These are phyloP conservation scores for Flaveria linearis DNA, from an alignment of 129 eudicot species.

Conservation along the genomic window DNA sequence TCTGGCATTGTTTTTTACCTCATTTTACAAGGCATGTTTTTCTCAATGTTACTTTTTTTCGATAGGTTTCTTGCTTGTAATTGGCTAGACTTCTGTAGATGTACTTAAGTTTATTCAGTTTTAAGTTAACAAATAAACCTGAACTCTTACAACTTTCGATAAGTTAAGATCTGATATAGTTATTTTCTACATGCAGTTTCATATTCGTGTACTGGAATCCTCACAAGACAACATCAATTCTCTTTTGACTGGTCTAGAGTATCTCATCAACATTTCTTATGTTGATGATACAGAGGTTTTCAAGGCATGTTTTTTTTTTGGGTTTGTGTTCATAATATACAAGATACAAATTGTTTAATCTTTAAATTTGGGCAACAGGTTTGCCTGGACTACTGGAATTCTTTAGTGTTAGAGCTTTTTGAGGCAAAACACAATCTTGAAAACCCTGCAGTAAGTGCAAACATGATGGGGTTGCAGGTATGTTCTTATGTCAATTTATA, in stretches of 20 bases:
- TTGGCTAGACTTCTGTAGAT: not conserved
- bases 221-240: slow-evolving; percentile 72
- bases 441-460: slow-evolving; percentile 62
- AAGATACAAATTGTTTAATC: not conserved
- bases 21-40: slow-evolving; percentile 78
- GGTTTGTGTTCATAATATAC: slow-evolving; percentile 7
- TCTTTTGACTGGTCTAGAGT: slow-evolving; percentile 76
- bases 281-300: slow-evolving; percentile 99
- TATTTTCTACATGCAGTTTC: slow-evolving; percentile 54
- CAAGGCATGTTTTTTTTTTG: slow-evolving; percentile 51
- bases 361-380: slow-evolving; percentile 47
- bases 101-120: not conserved
- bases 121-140: not conserved
- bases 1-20: slow-evolving; percentile 88
- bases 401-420: slow-evolving; percentile 78
- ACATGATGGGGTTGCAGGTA: slow-evolving; percentile 98
- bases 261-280: slow-evolving; percentile 87
- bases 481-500: not conserved
- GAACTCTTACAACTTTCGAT: not conserved
- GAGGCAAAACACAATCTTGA: slow-evolving; percentile 86
- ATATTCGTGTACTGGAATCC: slow-evolving; percentile 82
- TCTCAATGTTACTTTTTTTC: not conserved
- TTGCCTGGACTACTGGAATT: slow-evolving; percentile 99
- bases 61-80: not conserved
- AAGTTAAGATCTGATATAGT: not conserved